Evolutionary conservation across 441 rosid species (phyloP), one percentile per base, ranked within the genome.

Genomic region (Syzygium malaccense): DNA sequence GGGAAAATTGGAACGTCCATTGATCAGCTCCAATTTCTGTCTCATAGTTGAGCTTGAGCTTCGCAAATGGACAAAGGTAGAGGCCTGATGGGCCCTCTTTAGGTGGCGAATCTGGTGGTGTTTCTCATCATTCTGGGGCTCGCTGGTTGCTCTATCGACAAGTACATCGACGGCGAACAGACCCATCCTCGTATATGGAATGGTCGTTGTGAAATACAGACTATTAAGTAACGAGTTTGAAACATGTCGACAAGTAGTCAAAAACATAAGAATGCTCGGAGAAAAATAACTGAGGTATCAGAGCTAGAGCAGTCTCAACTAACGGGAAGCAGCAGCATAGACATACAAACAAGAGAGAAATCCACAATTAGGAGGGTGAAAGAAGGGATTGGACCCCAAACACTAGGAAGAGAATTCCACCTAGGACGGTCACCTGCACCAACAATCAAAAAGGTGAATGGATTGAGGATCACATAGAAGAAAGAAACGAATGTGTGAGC

Each of bases 111-210:
- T 85, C 85, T 89, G 4, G 89, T 90, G 7, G 86, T 91, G 87
- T 25, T 56, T 87, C 85, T 91, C 14, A 79, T 92, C 54, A 62
- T 91, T 28, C 90, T 92, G 54, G 93, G 93, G 28, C 88, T 92
- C 37, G 89, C 93, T 48, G 71, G 88, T 78, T 91, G 92, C 91
- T 93, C 92, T 57, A 89, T 90, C n/a, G 90, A 90, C 85, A 88
- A 92, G 78, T 89, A 89, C 91, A 90, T 91, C 90, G 64, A 93
- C 60, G 93, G 93, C 5, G 93, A 91, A 88, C 91, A 91, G n/a
- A 78, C 89, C 89, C 68, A 60, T 60, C 68, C 68, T 30, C 41
- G 10, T 64, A 15, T 30, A 64, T 30, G 41, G 23, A 64, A 64
- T 30, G 75, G 80, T 71, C 26, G 7, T 37, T 37, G 49, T 20